Conservation (phyloP, 2,329 filamentous ascomycete genomes). For the Gyromitra esculenta region DNA sequence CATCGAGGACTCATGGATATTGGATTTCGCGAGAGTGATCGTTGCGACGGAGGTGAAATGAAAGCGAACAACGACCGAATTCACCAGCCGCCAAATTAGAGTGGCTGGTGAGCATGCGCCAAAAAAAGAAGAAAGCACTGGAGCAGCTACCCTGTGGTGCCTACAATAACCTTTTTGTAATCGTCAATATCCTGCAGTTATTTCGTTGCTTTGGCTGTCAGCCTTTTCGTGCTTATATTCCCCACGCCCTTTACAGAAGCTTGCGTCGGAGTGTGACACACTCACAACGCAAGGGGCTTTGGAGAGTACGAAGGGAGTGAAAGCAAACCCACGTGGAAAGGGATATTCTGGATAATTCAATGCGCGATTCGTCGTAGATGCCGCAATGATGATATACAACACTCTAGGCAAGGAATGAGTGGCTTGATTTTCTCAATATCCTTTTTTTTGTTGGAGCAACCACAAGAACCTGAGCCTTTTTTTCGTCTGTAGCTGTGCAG, state of each 20-base stretch:
- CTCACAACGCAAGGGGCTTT: slow-evolving; percentile 18
- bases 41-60: slow-evolving; percentile 41
- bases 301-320: slow-evolving; percentile 12
- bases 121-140: slow-evolving; percentile 21
- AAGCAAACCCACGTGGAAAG: slow-evolving; percentile 15
- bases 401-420: background rate
- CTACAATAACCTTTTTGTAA: slow-evolving; percentile 17
- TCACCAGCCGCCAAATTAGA: slow-evolving; percentile 36
- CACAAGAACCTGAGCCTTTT: slow-evolving; percentile 6
- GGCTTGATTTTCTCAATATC: slow-evolving; percentile 6
- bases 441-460: slow-evolving; percentile 11
- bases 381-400: slow-evolving; percentile 22
- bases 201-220: slow-evolving; percentile 32
- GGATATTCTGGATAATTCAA: slow-evolving; percentile 38
- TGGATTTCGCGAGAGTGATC: slow-evolving; percentile 41
- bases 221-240: slow-evolving; percentile 43
- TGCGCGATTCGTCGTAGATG: slow-evolving; percentile 3
- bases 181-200: slow-evolving; percentile 27
- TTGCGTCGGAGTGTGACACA: slow-evolving; percentile 11
- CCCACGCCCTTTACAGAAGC: slow-evolving; percentile 24
- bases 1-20: slow-evolving; percentile 55
- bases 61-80: slow-evolving; percentile 35
- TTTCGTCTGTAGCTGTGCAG: slow-evolving; percentile 10
- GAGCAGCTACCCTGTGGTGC: slow-evolving; percentile 18
- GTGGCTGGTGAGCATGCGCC: slow-evolving; percentile 29